These are phyloP conservation scores for Tripidium arundinaceum DNA, from an alignment of 202 grass and related monocot species.

Conservation along the genomic window DNA sequence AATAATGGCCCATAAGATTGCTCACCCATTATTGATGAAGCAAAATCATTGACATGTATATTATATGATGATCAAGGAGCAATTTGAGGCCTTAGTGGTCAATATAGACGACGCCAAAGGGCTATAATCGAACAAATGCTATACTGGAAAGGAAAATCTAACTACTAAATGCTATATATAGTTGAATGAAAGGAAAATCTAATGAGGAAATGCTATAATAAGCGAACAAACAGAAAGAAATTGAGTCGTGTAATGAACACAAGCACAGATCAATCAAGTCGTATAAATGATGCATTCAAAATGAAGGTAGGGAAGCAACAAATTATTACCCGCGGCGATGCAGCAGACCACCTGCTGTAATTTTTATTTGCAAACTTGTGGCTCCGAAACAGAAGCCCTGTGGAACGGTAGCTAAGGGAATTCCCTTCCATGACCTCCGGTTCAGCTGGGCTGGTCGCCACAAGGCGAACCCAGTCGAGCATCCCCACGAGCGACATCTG, in stretches of 20 bases:
- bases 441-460: constrained; percentile 34
- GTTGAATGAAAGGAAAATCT: background rate
- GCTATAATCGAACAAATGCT: background rate
- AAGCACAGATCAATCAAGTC: constrained; percentile 10
- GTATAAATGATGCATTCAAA: background rate
- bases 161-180: background rate
- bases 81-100: too few species aligned
- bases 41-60: too few species aligned
- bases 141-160: background rate
- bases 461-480: constrained; percentile 31
- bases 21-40: background rate
- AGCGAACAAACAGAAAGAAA: background rate
- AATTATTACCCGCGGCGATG: background rate
- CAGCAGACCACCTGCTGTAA: background rate
- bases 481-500: constrained; percentile 1
- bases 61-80: too few species aligned
- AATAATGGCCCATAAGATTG: background rate
- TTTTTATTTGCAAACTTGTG: constrained; percentile 19
- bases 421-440: background rate
- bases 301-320: background rate
- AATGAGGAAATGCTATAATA: constrained; percentile 2
- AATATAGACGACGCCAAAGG: background rate
- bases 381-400: background rate
- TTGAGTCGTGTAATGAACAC: background rate
- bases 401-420: background rate